Percentiles rank a stretch among this genome's conserved stretches.
phyloP scores from a whole-genome alignment of 2,329 filamentous ascomycete species.

The Aspergillus sp. region DNA sequence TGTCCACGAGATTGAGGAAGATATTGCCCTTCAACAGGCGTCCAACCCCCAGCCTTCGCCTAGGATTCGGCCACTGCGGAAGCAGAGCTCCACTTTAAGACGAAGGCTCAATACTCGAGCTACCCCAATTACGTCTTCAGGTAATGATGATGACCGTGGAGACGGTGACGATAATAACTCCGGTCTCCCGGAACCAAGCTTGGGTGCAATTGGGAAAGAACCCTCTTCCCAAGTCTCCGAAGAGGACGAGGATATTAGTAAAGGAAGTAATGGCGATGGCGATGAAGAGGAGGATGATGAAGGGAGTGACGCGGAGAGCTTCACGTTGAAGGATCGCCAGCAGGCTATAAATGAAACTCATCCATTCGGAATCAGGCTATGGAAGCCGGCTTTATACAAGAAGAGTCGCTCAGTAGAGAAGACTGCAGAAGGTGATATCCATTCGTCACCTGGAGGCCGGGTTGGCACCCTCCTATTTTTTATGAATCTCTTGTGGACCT shows the following conservation, averaged over 20 bases:
- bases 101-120: conserved; percentile 36
- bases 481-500: conserved; percentile 87
- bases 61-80: conserved; percentile 33
- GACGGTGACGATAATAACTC: conserved; percentile 30
- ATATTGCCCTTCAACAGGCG: conserved; percentile 50
- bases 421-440: conserved; percentile 93
- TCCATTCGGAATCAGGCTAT: conserved; percentile 96
- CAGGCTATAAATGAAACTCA: conserved; percentile 98
- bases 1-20: conserved; percentile 73
- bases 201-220: conserved; percentile 22
- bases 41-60: conserved; percentile 34
- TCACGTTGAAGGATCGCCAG: conserved; percentile 94
- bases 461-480: conserved; percentile 82
- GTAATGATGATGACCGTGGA: conserved; percentile 39
- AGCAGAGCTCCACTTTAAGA: conserved; percentile 41
- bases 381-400: conserved; percentile 98
- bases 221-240: conserved; percentile 23
- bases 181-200: conserved; percentile 31
- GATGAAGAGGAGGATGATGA: conserved; percentile 64
- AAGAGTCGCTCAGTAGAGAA: conserved; percentile 95
- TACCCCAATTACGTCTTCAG: conserved; percentile 35
- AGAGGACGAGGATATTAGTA: conserved; percentile 19
- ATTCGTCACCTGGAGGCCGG: conserved; percentile 84
- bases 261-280: conserved; percentile 48
- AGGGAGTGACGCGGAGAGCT: conserved; percentile 91